Evolutionary conservation across 228 moss, liverwort and hornwort species (phyloP).

Genomic region (Sphagnum magellanicum): DNA sequence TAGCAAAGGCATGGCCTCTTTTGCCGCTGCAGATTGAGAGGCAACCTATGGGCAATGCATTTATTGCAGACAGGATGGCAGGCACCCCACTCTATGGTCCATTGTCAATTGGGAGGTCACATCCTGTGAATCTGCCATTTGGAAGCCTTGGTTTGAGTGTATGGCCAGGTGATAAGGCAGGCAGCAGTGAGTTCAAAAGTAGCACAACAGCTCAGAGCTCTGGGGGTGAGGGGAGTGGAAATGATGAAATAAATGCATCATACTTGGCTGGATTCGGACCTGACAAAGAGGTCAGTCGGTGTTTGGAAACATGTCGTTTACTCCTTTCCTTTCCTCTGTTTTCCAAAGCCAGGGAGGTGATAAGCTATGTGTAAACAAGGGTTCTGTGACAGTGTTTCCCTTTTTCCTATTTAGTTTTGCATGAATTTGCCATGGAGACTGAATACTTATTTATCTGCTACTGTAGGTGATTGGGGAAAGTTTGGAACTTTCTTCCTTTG

Average conservation of each 20-base stretch:
- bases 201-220: slow-evolving; percentile 58
- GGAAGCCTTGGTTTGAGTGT: slow-evolving; percentile 86
- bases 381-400: neutral
- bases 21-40: slow-evolving; percentile 42
- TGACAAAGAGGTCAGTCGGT: slow-evolving; percentile 60
- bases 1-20: slow-evolving; percentile 90
- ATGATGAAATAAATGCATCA: slow-evolving; percentile 24
- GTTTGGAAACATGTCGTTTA: too few relatives aligned
- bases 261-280: slow-evolving; percentile 41
- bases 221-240: slow-evolving; percentile 17
- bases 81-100: slow-evolving; percentile 83
- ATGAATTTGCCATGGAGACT: neutral
- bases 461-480: neutral
- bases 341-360: too few relatives aligned
- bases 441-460: neutral
- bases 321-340: too few relatives aligned
- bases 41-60: slow-evolving; percentile 27
- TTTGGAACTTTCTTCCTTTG: neutral
- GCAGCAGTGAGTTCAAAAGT: slow-evolving; percentile 53
- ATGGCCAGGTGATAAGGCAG: slow-evolving; percentile 78
- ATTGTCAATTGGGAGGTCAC: slow-evolving; percentile 59
- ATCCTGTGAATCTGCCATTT: slow-evolving; percentile 80
- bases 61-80: slow-evolving; percentile 44
- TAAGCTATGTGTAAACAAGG: neutral
- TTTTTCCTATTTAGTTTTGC: too few relatives aligned